A percentile compares a stretch with the other conserved stretches of the same genome.
Conservation (phyloP, 2,329 filamentous ascomycete species). For the Dactylellina drechsleri region DNA sequence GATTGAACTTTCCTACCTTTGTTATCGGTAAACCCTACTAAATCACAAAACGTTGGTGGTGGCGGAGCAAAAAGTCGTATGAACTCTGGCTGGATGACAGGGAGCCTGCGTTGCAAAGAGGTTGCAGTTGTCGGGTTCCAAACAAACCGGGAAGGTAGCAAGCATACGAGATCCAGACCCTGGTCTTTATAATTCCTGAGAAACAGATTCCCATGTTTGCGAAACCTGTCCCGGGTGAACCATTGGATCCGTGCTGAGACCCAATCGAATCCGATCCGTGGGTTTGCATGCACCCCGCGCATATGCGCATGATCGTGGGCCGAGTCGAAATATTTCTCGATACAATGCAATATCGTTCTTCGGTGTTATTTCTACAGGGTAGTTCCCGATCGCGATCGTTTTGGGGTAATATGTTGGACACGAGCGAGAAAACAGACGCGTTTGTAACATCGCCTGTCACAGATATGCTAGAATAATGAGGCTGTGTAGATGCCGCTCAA, state of each 20-base stretch:
- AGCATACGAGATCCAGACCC: constrained; percentile 16
- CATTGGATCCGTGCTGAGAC: constrained; percentile 35
- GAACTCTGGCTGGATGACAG: neutral
- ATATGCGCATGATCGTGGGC: neutral
- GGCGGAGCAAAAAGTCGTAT: constrained; percentile 12
- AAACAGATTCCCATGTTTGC: neutral
- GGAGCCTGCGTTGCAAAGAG: constrained; percentile 34
- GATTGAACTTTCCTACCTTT: neutral
- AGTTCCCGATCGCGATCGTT: constrained; percentile 1
- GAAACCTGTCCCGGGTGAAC: constrained; percentile 33
- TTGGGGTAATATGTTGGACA: constrained; percentile 7
- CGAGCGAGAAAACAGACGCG: constrained; percentile 28
- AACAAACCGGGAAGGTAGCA: constrained; percentile 34
- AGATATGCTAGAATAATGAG: constrained; percentile 51
- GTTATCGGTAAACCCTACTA: neutral
- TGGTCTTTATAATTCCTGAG: no score
- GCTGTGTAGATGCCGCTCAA: constrained; percentile 54
- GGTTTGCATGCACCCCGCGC: neutral
- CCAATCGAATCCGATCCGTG: constrained; percentile 22
- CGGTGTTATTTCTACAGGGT: no score
- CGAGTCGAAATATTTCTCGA: neutral
- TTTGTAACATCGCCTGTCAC: constrained; percentile 45
- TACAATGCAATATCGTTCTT: no score
- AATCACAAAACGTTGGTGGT: constrained; percentile 2
- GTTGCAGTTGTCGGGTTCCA: constrained; percentile 23